Evolutionary conservation across 1,284 basidiomycete genomes (phyloP), one percentile per base, ranked within the genome.

Genomic region (Leccinum ambiguum): DNA sequence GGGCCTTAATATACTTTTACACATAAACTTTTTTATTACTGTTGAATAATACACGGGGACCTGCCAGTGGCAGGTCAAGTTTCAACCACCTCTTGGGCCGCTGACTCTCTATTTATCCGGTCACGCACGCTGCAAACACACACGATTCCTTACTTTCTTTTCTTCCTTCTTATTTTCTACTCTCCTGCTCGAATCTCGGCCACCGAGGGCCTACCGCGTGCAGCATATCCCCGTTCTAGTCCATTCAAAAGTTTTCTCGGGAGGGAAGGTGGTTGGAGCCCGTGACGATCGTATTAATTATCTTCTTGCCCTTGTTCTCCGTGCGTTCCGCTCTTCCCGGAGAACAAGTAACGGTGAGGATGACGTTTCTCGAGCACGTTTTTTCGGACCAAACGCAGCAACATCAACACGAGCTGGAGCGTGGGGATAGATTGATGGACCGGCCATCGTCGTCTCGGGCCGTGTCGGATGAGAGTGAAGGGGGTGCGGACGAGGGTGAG

Each of bases 281-380:
- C 21, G 21, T 21, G 21, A 6, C 53, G 13, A 26, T 54, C 23
- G 23, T 54, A 54, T 23, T 54, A 23, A 54, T 54, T 50, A 3
- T 50, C 48, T 50, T 50, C 48, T 50, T 3, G 2, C 48, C 48
- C 45, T 48, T 18, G 11, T 18, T 16, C 23, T 54, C 23, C 53
- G 53, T 54, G 53, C 23, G 23, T 54, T 54, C 53, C 53, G 23
- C 53, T 56, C 53, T 11, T 16, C 53, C 23, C 23, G 18, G 48
- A 1, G 0, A 48, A 48, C 45, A 48, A 48, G 9, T 48, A 0
- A 50, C 23, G 23, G 53, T 16, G 53, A 56, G 21, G 53, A 77
- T 77, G 74, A 75, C 74, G 45, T 68, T 65, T 50, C 60, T 66
- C 65, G 67, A 77, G 14, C 71, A 70, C 61, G 63, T 67, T 68